Percentiles rank a stretch among this genome's conserved stretches.
Conservation (phyloP, 1,139 yeast species). For the Pichia sp. region DNA sequence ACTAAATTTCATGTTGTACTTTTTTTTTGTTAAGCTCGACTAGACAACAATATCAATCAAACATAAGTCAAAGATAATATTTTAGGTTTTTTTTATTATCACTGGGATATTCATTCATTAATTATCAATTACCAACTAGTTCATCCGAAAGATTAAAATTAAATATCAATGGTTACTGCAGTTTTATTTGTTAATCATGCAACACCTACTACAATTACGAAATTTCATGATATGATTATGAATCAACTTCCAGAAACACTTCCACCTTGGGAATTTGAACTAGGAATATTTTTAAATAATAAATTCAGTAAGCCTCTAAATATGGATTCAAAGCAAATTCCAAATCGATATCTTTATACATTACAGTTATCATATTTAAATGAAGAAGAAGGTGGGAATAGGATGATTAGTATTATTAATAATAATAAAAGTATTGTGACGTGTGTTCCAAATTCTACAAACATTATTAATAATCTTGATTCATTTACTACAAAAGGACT, state of each 20-base stretch:
- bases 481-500: slow-evolving; percentile 7
- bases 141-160: not conserved
- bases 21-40: too few species aligned
- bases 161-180: slow-evolving; percentile 21
- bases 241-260: slow-evolving; percentile 54
- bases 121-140: too few species aligned
- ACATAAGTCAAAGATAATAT: too few species aligned
- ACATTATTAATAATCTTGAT: slow-evolving; percentile 13
- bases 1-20: too few species aligned
- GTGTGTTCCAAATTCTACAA: slow-evolving; percentile 26
- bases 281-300: slow-evolving; percentile 61
- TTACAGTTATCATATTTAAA: slow-evolving; percentile 49
- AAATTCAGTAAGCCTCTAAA: slow-evolving; percentile 43
- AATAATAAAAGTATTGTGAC: slow-evolving; percentile 42
- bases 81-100: too few species aligned
- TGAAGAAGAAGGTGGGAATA: slow-evolving; percentile 29
- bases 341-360: slow-evolving; percentile 49
- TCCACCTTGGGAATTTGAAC: slow-evolving; percentile 60
- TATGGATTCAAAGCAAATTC: slow-evolving; percentile 34
- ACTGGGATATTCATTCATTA: too few species aligned
- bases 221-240: slow-evolving; percentile 59
- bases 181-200: slow-evolving; percentile 50
- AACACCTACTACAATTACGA: slow-evolving; percentile 57
- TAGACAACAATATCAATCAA: too few species aligned
- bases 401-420: slow-evolving; percentile 48